Conservation (phyloP, 805 yeast genomes). For the Lachancea cidri region DNA sequence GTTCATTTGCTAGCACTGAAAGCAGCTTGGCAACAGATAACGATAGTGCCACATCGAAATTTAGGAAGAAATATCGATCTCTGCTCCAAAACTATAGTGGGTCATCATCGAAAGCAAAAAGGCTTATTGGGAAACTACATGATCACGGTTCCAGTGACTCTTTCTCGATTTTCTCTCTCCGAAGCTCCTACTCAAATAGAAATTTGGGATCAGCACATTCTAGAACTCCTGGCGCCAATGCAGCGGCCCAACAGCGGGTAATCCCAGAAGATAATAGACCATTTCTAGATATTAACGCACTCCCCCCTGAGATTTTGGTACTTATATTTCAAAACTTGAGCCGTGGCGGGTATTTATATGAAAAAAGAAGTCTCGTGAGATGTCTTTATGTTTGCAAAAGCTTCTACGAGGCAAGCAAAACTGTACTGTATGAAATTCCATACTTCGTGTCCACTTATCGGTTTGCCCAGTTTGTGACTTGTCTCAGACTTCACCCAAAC, state of each 20-base stretch:
- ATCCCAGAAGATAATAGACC: constrained; percentile 4
- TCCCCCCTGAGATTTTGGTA: constrained; percentile 33
- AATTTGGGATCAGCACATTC: constrained; percentile 4
- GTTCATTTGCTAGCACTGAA: constrained; percentile 3
- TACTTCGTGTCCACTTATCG: constrained; percentile 66
- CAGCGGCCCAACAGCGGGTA: constrained; percentile 7
- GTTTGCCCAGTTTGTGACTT: constrained; percentile 72
- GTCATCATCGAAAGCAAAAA: constrained; percentile 15
- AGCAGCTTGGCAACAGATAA: constrained; percentile 1
- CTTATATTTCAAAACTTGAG: constrained; percentile 13
- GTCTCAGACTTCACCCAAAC: constrained; percentile 49
- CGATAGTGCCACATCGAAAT: constrained; percentile 6
- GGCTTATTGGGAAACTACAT: constrained; percentile 30
- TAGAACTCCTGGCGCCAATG: constrained; percentile 9
- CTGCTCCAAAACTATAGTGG: constrained; percentile 9
- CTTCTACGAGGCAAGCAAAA: constrained; percentile 49
- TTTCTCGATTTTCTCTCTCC: constrained; percentile 28
- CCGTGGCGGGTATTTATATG: constrained; percentile 20
- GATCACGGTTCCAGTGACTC: constrained; percentile 30
- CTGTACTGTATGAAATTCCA: constrained; percentile 50
- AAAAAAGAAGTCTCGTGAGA: constrained; percentile 38
- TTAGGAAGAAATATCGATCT: constrained; percentile 7
- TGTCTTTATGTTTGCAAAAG: constrained; percentile 47
- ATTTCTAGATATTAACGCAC: constrained; percentile 20
- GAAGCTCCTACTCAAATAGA: constrained; percentile 19